Conservation (phyloP, 2,329 filamentous ascomycete species). For the Aaosphaeria pasadenensis region DNA sequence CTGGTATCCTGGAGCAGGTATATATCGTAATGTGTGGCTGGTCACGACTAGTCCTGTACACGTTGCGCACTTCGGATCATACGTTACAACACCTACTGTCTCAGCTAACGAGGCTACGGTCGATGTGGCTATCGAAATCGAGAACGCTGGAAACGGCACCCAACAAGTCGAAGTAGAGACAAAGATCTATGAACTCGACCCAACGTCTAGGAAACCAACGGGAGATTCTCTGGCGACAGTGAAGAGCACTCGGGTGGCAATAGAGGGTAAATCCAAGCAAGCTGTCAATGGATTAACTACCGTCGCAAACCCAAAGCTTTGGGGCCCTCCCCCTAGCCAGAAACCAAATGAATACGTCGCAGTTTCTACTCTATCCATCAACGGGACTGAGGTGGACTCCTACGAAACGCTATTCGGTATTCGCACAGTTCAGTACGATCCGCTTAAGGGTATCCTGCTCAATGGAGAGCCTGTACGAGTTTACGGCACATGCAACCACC, state of each 20-base stretch:
- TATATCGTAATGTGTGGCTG: conserved; percentile 57
- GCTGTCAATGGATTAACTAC: conserved; percentile 33
- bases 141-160: conserved; percentile 41
- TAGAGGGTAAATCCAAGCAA: conserved; percentile 27
- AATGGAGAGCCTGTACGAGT: conserved; percentile 47
- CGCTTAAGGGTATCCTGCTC: conserved; percentile 43
- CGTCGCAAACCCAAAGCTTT: conserved; percentile 44
- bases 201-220: conserved; percentile 18
- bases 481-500: conserved; percentile 51
- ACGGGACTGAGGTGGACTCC: conserved; percentile 32
- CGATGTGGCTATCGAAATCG: conserved; percentile 44
- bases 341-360: conserved; percentile 50
- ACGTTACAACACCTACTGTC: conserved; percentile 46
- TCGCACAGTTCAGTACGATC: conserved; percentile 40
- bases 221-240: conserved; percentile 35
- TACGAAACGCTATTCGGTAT: conserved; percentile 54
- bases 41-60: conserved; percentile 47
- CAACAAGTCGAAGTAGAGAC: conserved; percentile 34
- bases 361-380: conserved; percentile 35
- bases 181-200: conserved; percentile 41
- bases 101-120: conserved; percentile 46
- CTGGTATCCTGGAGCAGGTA: conserved; percentile 55
- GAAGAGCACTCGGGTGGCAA: conserved; percentile 17
- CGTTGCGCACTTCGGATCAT: conserved; percentile 50
- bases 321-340: conserved; percentile 48